Conservation (phyloP, 768 basidiomycete species). For the Termitomyces sp. region DNA sequence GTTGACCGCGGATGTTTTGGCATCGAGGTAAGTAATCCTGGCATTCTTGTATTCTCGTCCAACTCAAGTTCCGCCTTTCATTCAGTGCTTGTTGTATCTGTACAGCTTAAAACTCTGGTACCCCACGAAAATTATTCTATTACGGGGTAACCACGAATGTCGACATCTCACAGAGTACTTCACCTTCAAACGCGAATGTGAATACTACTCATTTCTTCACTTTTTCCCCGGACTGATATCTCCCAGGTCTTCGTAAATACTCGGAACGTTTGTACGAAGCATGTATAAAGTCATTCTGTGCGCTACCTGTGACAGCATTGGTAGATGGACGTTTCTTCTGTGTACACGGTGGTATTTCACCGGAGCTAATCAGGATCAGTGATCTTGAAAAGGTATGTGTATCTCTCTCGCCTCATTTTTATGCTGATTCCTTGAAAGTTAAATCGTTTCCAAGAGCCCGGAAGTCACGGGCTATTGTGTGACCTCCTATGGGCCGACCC, state of each 20-base stretch:
- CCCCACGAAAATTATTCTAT: conserved; percentile 73
- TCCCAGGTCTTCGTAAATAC: conserved; percentile 84
- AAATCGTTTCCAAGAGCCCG: conserved; percentile 91
- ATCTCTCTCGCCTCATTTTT: conserved; percentile 3
- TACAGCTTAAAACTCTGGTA: conserved; percentile 91
- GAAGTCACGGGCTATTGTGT: conserved; percentile 85
- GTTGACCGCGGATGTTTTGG: conserved; percentile 94
- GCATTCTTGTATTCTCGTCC: not conserved
- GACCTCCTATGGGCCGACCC: conserved; percentile 98
- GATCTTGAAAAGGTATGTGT: conserved; percentile 61
- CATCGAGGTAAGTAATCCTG: conserved; percentile 37
- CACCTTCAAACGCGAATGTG: conserved; percentile 96
- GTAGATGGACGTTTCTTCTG: conserved; percentile 97
- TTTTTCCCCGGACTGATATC: not conserved
- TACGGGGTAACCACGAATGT: conserved; percentile 97
- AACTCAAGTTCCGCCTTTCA: conserved; percentile 15
- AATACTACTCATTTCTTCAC: conserved; percentile 16
- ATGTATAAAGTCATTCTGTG: conserved; percentile 85
- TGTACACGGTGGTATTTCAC: conserved; percentile 94
- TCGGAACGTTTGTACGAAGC: conserved; percentile 84
- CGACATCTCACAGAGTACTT: conserved; percentile 96
- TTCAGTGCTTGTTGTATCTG: conserved; percentile 83
- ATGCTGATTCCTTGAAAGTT: conserved; percentile 42
- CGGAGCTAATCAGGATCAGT: conserved; percentile 71
- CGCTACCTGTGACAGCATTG: conserved; percentile 84